Evolutionary conservation across 1,139 yeast genomes (phyloP).

Genomic region (Meyerozyma sp.): DNA sequence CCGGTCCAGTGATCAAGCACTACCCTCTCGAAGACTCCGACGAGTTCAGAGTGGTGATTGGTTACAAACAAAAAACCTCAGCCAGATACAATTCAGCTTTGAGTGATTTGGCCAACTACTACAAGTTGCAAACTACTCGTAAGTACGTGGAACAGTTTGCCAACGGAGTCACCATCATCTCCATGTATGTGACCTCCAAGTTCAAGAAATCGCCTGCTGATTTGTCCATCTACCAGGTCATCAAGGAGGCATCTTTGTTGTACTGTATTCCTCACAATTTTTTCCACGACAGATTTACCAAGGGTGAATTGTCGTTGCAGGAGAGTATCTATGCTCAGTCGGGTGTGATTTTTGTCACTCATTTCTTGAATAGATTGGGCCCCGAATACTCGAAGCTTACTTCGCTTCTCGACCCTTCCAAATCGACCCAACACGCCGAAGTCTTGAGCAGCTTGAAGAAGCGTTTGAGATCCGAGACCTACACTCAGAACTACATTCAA

Average conservation of each 20-base stretch:
- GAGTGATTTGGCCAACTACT: slow-evolving; percentile 83
- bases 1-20: slow-evolving; percentile 92
- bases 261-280: slow-evolving; percentile 87
- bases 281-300: slow-evolving; percentile 70
- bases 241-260: slow-evolving; percentile 88
- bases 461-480: slow-evolving; percentile 89
- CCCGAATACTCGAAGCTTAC: slow-evolving; percentile 76
- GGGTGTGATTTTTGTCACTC: slow-evolving; percentile 88
- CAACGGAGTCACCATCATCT: slow-evolving; percentile 81
- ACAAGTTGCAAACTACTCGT: slow-evolving; percentile 78
- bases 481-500: slow-evolving; percentile 77
- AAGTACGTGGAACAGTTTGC: slow-evolving; percentile 93
- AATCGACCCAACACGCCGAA: slow-evolving; percentile 64
- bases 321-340: slow-evolving; percentile 94
- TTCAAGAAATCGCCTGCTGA: slow-evolving; percentile 45
- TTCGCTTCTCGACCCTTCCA: slow-evolving; percentile 56
- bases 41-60: slow-evolving; percentile 78
- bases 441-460: slow-evolving; percentile 77
- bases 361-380: slow-evolving; percentile 90
- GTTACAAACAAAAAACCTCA: slow-evolving; percentile 79
- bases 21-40: slow-evolving; percentile 79
- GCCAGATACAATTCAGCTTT: slow-evolving; percentile 87
- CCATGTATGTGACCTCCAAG: slow-evolving; percentile 73
- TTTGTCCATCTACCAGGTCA: slow-evolving; percentile 81
- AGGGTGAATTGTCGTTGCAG: slow-evolving; percentile 81